Evolutionary conservation across 257 asterid species (phyloP).

Genomic region (Solanum arcanum): DNA sequence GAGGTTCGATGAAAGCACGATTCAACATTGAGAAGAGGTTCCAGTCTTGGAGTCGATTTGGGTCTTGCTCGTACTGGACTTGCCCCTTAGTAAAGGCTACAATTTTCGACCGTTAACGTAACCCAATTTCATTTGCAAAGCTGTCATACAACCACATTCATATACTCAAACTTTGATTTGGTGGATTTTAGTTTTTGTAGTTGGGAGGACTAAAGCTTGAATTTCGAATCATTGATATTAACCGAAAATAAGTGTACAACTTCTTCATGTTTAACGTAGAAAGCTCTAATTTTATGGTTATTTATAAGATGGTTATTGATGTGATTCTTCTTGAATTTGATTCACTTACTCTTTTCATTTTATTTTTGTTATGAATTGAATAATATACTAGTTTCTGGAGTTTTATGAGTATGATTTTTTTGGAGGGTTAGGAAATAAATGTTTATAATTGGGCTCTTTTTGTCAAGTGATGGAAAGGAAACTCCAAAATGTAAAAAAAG

Average conservation of each 20-base stretch:
- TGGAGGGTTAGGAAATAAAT: conserved; percentile 17
- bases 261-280: neutral
- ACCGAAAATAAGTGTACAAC: conserved; percentile 44
- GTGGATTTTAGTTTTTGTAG: conserved; percentile 47
- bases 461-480: conserved; percentile 41
- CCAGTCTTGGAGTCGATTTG: conserved; percentile 79
- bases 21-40: conserved; percentile 70
- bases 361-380: neutral
- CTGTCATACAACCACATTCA: neutral
- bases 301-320: neutral
- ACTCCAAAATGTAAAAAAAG: conserved; percentile 77
- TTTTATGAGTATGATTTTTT: neutral
- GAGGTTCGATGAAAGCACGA: conserved; percentile 44
- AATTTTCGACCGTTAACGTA: conserved; percentile 63
- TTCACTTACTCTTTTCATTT: neutral
- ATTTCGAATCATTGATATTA: conserved; percentile 64
- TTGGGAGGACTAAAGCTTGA: conserved; percentile 76
- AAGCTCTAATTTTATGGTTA: neutral
- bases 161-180: neutral
- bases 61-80: conserved; percentile 77
- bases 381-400: neutral
- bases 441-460: conserved; percentile 72
- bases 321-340: neutral
- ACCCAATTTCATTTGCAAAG: neutral
- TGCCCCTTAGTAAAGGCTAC: conserved; percentile 77